Base-by-base conservation (phyloP, 352 stramenopile species). In the Phytophthora colocasiae region DNA sequence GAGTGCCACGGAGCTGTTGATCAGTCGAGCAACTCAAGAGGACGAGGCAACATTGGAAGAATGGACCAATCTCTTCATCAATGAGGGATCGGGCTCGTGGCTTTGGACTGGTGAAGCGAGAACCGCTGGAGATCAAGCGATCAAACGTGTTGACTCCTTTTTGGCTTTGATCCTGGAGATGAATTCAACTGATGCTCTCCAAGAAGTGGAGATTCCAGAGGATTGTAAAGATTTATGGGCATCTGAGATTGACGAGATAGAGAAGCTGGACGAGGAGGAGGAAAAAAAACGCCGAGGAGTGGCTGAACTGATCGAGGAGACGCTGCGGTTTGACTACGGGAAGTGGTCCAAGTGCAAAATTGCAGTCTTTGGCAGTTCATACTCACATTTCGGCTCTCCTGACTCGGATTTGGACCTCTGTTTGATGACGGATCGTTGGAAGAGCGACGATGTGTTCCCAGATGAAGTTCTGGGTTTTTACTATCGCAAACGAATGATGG, bases 401-500 rank as follows among this genome's bases (percentile, higher is more conserved):
- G 66, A 54, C 27, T 93, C 81, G 24, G 85, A 93, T 46, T 44
- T 91, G 12, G 81, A 93, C 58, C 68, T 93, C 62, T 87, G 78
- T 48, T 46, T 91, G 3, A 55, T 80, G 31, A 50, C 69, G 10
- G 34, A 12, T 15, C 26, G 14, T 14, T 24, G 24, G 3, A 24
- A 41, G 19, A 3, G 26, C 52, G 22, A 29, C 22, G n/a, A 36
- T 10, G 31, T 36, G 31, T 36, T 36, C 31, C 31, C 31, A 36
- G 9, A 36, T 36, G 32, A 54, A 11, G 56, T 58, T 17, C 54
- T 83, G 38, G 73, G 75, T 3, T 63, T 57, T 8, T 69, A 75
- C 11, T 66, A 83, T 59, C 68, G 87, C 19, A 75, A 76, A 4
- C 63, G 73, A 12, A 54, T 82, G 15, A 61, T 85, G 41, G 46